These are phyloP conservation scores for Trichophyton simii DNA, from an alignment of 2,329 filamentous ascomycete genomes.

Conservation along the genomic window DNA sequence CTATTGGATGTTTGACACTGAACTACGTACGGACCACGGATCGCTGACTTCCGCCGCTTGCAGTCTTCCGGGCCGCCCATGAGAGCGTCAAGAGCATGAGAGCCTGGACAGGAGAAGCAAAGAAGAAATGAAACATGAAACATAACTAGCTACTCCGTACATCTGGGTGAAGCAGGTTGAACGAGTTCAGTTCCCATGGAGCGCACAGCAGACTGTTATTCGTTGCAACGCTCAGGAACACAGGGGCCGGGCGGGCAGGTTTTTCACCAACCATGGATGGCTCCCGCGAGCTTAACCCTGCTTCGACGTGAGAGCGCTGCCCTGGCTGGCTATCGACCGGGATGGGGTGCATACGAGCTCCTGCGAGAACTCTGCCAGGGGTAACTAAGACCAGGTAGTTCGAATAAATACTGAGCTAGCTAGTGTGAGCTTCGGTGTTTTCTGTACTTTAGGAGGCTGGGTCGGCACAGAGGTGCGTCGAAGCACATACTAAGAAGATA, in stretches of 20 bases:
- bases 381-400: not conserved
- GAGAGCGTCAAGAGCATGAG: conserved; percentile 59
- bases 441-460: too few relatives aligned
- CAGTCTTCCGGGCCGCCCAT: conserved; percentile 60
- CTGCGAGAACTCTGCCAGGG: not conserved
- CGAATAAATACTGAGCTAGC: too few relatives aligned
- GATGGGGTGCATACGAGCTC: not conserved
- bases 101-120: conserved; percentile 55
- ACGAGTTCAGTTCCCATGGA: too few relatives aligned
- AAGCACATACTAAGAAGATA: too few relatives aligned
- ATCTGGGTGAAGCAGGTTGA: too few relatives aligned
- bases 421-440: too few relatives aligned
- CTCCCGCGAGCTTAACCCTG: not conserved
- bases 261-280: not conserved
- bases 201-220: not conserved
- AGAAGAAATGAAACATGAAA: conserved; percentile 25
- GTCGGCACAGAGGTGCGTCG: too few relatives aligned
- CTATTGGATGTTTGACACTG: conserved; percentile 4
- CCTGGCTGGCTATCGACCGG: not conserved
- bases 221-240: not conserved
- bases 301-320: not conserved
- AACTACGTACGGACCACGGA: not conserved
- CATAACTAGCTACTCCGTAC: too few relatives aligned
- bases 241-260: not conserved
- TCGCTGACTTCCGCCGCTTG: too few relatives aligned